Conservation (phyloP, 2,329 filamentous ascomycete genomes). For the Claviceps capensis region DNA sequence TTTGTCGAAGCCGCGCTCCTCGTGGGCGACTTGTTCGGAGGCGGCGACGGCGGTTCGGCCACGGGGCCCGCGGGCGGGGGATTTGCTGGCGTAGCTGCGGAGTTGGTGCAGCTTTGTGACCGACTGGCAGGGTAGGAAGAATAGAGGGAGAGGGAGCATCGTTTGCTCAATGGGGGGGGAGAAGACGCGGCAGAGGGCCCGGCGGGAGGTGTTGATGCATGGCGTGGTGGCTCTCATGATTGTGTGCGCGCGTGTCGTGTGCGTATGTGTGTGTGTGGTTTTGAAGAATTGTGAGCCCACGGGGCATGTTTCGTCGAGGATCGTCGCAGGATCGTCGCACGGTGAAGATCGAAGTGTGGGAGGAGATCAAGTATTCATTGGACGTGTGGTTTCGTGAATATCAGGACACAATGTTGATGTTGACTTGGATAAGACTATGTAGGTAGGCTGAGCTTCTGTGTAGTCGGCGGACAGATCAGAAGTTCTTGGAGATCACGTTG, state of each 20-base stretch:
- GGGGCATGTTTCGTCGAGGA: neutral
- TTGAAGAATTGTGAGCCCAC: neutral
- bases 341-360: no score
- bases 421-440: neutral
- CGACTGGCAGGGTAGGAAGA: neutral
- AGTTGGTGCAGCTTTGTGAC: neutral
- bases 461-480: neutral
- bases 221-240: conserved; percentile 22
- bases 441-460: no score
- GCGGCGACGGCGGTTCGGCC: conserved; percentile 1
- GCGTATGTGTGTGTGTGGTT: neutral
- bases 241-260: neutral
- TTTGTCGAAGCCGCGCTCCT: conserved; percentile 16
- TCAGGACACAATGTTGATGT: neutral
- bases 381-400: no score
- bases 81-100: neutral
- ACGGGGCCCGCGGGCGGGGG: neutral
- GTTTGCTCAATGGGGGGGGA: conserved; percentile 13
- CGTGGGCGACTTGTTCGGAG: conserved; percentile 6
- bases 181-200: conserved; percentile 34
- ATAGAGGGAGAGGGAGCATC: neutral
- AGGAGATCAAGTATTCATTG: no score
- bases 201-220: conserved; percentile 30
- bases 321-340: no score
- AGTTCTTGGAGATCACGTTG: neutral